These are phyloP conservation scores for Sphenostylis stenocarpa DNA, from an alignment of 306 rosid species.

Conservation along the genomic window DNA sequence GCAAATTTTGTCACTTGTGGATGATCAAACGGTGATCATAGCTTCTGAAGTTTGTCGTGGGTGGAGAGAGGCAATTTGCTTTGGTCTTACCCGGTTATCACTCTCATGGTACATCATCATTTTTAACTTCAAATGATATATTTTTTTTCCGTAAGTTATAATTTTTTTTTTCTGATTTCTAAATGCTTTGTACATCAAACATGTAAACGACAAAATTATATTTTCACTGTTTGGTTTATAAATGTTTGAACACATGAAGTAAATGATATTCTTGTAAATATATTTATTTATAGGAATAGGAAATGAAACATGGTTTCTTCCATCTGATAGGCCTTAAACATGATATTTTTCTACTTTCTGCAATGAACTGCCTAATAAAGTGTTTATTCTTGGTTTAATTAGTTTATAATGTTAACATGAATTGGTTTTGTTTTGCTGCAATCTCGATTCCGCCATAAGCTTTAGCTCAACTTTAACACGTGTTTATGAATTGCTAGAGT, in stretches of 20 bases:
- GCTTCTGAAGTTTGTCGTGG: constrained; percentile 85
- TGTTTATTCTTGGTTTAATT: neutral
- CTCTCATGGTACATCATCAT: constrained; percentile 63
- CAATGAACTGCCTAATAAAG: neutral
- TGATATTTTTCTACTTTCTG: neutral
- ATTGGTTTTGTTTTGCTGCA: constrained; percentile 13
- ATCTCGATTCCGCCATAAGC: neutral
- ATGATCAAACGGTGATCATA: constrained; percentile 60
- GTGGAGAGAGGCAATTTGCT: constrained; percentile 79
- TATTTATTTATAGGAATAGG: neutral
- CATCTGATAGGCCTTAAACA: neutral
- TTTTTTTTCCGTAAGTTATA: neutral
- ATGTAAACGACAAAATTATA: neutral
- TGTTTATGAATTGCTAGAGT: neutral
- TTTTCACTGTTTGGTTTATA: neutral
- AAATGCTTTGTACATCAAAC: neutral
- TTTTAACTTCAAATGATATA: neutral
- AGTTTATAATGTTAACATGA: neutral
- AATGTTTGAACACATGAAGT: neutral
- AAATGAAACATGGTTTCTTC: neutral
- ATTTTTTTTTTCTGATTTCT: neutral
- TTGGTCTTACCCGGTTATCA: constrained; percentile 64
- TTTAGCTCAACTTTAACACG: neutral
- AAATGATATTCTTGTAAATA: neutral
- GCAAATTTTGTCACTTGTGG: constrained; percentile 69